Evolutionary conservation across 345 rosid genomes (phyloP), one percentile per base, ranked within the genome.

Genomic region (Brassica cretica): DNA sequence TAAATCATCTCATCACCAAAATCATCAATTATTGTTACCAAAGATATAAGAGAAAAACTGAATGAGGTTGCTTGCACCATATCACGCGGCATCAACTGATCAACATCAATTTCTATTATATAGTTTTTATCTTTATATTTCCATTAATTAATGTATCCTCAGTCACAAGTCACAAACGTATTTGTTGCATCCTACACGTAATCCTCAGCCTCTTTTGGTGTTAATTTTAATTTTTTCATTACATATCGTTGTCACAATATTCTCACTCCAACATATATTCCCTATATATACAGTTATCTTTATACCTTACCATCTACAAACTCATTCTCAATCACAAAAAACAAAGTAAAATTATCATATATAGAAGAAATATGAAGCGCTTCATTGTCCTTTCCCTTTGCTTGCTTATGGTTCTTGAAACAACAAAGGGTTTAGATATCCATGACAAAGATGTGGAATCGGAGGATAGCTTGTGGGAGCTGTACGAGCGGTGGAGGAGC

Each of bases 401-500:
- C 10, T 61, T 87, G 33, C 82, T 82, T 76, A 49, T 89, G 75
- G 74, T 89, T 69, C 73, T 86, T 12, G 85, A 83, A 39, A 66
- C 77, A 0, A 77, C 85, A 2, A 69, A 84, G 68, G 55, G 97
- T 80, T 84, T 94, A 37, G 97, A 94, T 63, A 87, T 85, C 85
- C 87, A 86, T 21, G 89, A 88, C 49, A 85, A 81, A 71, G 97
- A 94, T 8, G 66, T 94, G 73, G 89, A 66, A 8, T 82, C 92
- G 0, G 97, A 94, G 51, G 89, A 94, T 16, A 84, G 84, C 30
- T 71, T 92, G 71, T 86, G 93, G 97, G 90, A 87, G 21, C 65
- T 94, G 60, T 94, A 92, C 18, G 97, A 92, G 86, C 81, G 91
- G 65, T 90, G 97, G 97, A 88, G 93, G 81, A 88, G 90, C 78